phyloP scores from a whole-genome alignment of 352 stramenopile species.

The Phytophthora litchii region DNA sequence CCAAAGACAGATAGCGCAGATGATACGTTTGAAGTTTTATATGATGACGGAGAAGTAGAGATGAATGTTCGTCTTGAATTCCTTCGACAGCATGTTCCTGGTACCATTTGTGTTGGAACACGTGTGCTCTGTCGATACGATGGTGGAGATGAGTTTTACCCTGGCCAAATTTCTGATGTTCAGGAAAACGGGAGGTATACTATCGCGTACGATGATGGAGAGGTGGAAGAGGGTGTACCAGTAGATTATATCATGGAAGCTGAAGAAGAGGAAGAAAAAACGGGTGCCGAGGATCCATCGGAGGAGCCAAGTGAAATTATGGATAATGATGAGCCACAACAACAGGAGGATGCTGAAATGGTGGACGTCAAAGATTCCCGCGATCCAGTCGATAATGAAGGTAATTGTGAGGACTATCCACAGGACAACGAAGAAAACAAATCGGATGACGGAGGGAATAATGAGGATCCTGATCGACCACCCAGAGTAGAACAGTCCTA shows the following conservation, averaged over 20 bases:
- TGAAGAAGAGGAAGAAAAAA: constrained; percentile 4
- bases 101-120: constrained; percentile 80
- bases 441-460: background rate
- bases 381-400: constrained; percentile 6
- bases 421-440: constrained; percentile 13
- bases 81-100: constrained; percentile 54
- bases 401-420: background rate
- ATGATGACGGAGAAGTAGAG: constrained; percentile 82
- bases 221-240: constrained; percentile 65
- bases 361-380: constrained; percentile 8
- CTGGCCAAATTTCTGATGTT: constrained; percentile 64
- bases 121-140: constrained; percentile 73
- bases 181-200: constrained; percentile 70
- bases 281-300: background rate
- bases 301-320: constrained; percentile 23
- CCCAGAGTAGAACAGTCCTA: background rate
- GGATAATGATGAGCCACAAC: constrained; percentile 5
- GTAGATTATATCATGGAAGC: constrained; percentile 61
- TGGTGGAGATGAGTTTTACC: constrained; percentile 72
- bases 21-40: constrained; percentile 59
- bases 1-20: constrained; percentile 7
- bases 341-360: constrained; percentile 19
- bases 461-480: background rate
- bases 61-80: constrained; percentile 41
- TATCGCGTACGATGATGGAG: constrained; percentile 83